These are phyloP conservation scores for Eimeria zaria DNA, from an alignment of 169 alveolate genomes.

Conservation along the genomic window DNA sequence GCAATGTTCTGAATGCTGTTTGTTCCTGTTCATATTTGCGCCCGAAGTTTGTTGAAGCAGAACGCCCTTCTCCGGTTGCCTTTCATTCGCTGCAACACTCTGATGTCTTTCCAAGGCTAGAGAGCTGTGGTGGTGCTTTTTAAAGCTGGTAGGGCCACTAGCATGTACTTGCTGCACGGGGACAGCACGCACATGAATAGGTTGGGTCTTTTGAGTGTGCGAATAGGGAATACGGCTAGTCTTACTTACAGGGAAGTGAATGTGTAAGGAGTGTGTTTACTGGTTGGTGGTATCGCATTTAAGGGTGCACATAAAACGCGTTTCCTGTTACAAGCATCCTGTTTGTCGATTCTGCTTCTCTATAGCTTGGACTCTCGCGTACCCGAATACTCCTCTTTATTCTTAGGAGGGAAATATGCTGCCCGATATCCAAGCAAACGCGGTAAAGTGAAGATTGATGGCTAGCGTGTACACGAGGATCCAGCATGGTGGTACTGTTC, in stretches of 20 bases:
- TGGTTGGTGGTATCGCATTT: too few relatives aligned
- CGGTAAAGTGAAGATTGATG: neutral
- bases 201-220: neutral
- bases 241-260: neutral
- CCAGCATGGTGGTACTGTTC: neutral
- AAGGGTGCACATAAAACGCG: neutral
- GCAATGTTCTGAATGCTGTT: neutral
- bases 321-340: neutral
- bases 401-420: neutral
- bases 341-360: neutral
- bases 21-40: neutral
- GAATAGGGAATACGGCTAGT: too few relatives aligned
- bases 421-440: neutral
- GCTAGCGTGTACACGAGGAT: neutral
- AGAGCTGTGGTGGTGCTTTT: neutral
- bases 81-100: neutral
- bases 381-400: neutral
- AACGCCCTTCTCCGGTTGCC: neutral
- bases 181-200: too few relatives aligned
- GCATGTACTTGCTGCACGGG: neutral
- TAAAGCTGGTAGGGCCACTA: neutral
- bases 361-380: neutral
- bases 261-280: neutral
- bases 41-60: neutral
- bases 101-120: neutral